Evolutionary conservation across 2,329 filamentous ascomycete genomes (phyloP).

Genomic region (Thermoascus crustaceus): DNA sequence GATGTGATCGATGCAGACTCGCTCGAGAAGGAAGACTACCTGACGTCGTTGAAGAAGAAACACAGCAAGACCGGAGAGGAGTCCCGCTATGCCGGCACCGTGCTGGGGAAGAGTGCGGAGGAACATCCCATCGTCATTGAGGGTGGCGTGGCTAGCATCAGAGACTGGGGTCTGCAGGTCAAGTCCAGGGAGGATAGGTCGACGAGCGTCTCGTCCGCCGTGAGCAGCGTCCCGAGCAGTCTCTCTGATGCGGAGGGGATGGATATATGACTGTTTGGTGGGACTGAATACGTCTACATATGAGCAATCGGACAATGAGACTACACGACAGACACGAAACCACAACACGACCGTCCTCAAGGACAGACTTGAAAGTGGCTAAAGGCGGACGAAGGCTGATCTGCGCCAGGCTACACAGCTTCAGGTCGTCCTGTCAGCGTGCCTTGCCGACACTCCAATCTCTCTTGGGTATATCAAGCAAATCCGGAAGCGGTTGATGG

Average conservation of each 20-base stretch:
- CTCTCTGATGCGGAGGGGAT: slow-evolving; percentile 30
- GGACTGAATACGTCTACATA: not conserved
- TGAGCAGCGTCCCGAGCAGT: slow-evolving; percentile 34
- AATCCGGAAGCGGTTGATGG: too few relatives aligned
- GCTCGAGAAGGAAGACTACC: slow-evolving; percentile 60
- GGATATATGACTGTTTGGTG: slow-evolving; percentile 26
- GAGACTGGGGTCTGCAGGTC: slow-evolving; percentile 50
- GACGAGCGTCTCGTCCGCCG: slow-evolving; percentile 27
- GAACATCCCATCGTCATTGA: slow-evolving; percentile 67
- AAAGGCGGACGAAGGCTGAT: too few relatives aligned
- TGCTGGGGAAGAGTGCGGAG: slow-evolving; percentile 67
- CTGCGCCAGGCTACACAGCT: too few relatives aligned
- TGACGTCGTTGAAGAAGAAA: slow-evolving; percentile 78
- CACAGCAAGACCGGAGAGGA: slow-evolving; percentile 85
- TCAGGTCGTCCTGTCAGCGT: too few relatives aligned
- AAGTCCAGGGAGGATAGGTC: slow-evolving; percentile 23
- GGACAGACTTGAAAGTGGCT: too few relatives aligned
- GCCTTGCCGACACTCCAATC: too few relatives aligned
- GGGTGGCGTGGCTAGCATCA: slow-evolving; percentile 62
- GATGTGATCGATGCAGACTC: slow-evolving; percentile 41
- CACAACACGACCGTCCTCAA: too few relatives aligned
- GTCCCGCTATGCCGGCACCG: slow-evolving; percentile 73
- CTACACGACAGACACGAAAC: too few relatives aligned
- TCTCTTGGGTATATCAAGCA: too few relatives aligned
- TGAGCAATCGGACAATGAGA: not conserved